These are phyloP conservation scores for Colletotrichum somersetense DNA, from an alignment of 2,329 filamentous ascomycete genomes.

Conservation along the genomic window DNA sequence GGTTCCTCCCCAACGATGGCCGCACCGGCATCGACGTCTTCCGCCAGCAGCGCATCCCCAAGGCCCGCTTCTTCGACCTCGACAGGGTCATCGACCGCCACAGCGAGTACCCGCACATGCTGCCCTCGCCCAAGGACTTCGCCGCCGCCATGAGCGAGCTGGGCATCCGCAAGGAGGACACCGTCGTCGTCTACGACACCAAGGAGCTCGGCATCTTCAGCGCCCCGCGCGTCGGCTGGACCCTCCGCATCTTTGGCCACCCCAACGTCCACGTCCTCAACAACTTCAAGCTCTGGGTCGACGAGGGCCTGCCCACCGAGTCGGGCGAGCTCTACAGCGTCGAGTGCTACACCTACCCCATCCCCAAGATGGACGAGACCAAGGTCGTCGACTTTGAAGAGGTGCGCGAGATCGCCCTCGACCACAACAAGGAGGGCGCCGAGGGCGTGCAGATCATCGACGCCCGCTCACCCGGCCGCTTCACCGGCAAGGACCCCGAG, in stretches of 20 bases:
- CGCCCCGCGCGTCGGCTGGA: slow-evolving; percentile 95
- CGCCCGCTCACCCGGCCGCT: slow-evolving; percentile 83
- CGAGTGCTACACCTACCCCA: slow-evolving; percentile 74
- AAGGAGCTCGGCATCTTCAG: slow-evolving; percentile 94
- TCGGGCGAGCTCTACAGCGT: slow-evolving; percentile 79
- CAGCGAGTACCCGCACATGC: slow-evolving; percentile 96
- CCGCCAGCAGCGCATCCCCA: slow-evolving; percentile 85
- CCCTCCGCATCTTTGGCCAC: slow-evolving; percentile 90
- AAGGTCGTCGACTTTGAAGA: slow-evolving; percentile 87
- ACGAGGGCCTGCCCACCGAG: slow-evolving; percentile 84
- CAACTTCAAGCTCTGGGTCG: slow-evolving; percentile 95
- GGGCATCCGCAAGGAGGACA: slow-evolving; percentile 88
- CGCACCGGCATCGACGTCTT: slow-evolving; percentile 86
- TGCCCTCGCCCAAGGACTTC: slow-evolving; percentile 85
- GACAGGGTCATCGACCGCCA: slow-evolving; percentile 90
- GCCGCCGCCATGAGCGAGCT: slow-evolving; percentile 89
- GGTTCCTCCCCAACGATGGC: slow-evolving; percentile 95
- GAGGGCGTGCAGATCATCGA: slow-evolving; percentile 91
- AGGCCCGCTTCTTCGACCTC: slow-evolving; percentile 94
- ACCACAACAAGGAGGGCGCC: slow-evolving; percentile 83
- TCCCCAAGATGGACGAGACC: slow-evolving; percentile 69
- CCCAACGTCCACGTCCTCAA: slow-evolving; percentile 89
- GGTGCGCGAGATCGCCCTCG: slow-evolving; percentile 80
- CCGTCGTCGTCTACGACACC: slow-evolving; percentile 93
- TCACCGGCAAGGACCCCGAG: slow-evolving; percentile 85